Evolutionary conservation across 2,329 filamentous ascomycete species (phyloP).

Genomic region (Zasmidium angulare): DNA sequence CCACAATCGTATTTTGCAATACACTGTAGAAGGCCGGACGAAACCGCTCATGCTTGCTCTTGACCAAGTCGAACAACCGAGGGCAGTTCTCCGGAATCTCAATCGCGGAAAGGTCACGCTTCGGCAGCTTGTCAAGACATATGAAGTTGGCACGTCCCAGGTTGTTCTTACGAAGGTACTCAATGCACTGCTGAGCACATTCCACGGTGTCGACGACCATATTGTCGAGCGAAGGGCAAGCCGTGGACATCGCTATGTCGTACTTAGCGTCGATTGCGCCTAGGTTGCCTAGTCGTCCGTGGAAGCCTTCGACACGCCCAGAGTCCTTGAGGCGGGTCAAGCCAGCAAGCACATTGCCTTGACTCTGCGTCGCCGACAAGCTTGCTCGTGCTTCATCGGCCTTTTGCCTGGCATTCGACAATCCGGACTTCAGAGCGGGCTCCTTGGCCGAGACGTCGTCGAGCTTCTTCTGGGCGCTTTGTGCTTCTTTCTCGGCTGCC

Average conservation of each 20-base stretch:
- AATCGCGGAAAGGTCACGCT: conserved; percentile 74
- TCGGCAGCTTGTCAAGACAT: conserved; percentile 81
- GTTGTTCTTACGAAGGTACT: conserved; percentile 95
- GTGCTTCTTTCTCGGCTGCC: conserved; percentile 71
- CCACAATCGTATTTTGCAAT: conserved; percentile 91
- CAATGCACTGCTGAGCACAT: conserved; percentile 95
- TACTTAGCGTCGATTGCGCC: conserved; percentile 92
- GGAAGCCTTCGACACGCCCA: conserved; percentile 94
- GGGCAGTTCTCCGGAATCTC: conserved; percentile 90
- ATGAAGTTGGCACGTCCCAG: conserved; percentile 97
- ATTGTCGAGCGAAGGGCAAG: conserved; percentile 86
- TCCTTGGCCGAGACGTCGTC: conserved; percentile 73
- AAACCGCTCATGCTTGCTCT: conserved; percentile 83
- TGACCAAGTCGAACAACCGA: conserved; percentile 88
- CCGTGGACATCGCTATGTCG: conserved; percentile 97
- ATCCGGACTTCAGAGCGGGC: conserved; percentile 75
- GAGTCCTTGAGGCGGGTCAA: conserved; percentile 95
- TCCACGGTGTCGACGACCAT: conserved; percentile 97
- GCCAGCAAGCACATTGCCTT: conserved; percentile 79
- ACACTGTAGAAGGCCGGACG: conserved; percentile 91
- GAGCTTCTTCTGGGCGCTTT: conserved; percentile 70
- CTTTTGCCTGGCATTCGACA: conserved; percentile 89
- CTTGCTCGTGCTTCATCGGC: conserved; percentile 93
- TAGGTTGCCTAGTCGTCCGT: conserved; percentile 89
- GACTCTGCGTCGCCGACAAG: conserved; percentile 84